These are phyloP conservation scores for Scheffersomyces titani DNA, from an alignment of 1,139 yeast species.

Conservation along the genomic window DNA sequence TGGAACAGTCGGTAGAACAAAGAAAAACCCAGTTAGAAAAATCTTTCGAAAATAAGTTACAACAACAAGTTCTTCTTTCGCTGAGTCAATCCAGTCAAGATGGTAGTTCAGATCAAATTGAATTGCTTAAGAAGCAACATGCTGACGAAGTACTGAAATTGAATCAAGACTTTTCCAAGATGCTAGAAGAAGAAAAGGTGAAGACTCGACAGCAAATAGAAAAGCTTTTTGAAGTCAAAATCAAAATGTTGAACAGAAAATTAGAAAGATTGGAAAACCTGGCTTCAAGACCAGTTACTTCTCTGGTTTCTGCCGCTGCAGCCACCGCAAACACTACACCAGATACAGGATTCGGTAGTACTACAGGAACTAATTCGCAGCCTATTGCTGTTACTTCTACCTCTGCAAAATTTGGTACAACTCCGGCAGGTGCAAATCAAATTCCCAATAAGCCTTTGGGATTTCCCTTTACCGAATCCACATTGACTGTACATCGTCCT, in stretches of 20 bases:
- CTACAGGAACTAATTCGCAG: background rate
- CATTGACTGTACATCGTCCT: constrained; percentile 36
- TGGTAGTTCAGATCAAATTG: constrained; percentile 2
- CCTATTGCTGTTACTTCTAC: background rate
- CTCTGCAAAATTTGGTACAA: background rate
- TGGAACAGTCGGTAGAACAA: constrained; percentile 19
- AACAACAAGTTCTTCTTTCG: background rate
- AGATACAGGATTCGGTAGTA: background rate
- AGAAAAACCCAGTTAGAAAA: constrained; percentile 21
- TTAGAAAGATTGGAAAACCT: constrained; percentile 34
- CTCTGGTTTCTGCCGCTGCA: background rate
- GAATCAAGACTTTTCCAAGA: constrained; percentile 27
- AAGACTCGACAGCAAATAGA: constrained; percentile 34
- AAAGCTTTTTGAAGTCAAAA: constrained; percentile 42
- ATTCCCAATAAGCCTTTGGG: constrained; percentile 14
- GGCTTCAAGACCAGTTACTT: background rate
- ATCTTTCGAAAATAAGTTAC: constrained; percentile 14
- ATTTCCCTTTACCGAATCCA: constrained; percentile 30
- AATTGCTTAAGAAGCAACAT: constrained; percentile 11
- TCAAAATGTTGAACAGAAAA: constrained; percentile 46
- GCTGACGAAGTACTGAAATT: constrained; percentile 26
- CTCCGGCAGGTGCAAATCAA: background rate
- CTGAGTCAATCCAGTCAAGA: background rate
- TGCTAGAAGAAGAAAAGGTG: constrained; percentile 33
- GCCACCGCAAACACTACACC: constrained; percentile 1